phyloP scores from a whole-genome alignment of 2,329 filamentous ascomycete genomes.

The Aspergillus ochraceus region DNA sequence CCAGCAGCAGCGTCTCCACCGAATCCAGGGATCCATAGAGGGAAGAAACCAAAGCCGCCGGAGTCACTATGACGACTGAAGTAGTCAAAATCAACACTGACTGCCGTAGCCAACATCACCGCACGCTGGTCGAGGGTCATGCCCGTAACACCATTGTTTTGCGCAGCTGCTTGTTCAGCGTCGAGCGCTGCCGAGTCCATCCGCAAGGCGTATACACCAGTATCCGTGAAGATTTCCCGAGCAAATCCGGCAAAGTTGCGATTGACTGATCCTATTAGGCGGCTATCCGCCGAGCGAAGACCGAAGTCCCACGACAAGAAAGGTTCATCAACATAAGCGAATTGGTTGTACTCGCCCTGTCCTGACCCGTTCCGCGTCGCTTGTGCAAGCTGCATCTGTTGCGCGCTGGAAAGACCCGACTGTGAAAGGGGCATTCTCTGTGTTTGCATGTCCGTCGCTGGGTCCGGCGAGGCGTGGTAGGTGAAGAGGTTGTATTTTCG shows the following conservation, averaged over 20 bases:
- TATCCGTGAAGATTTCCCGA: constrained; percentile 65
- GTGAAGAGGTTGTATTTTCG: constrained; percentile 67
- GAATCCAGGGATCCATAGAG: constrained; percentile 51
- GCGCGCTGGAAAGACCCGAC: constrained; percentile 50
- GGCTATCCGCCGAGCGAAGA: constrained; percentile 51
- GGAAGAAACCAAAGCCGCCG: constrained; percentile 52
- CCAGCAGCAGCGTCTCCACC: constrained; percentile 42
- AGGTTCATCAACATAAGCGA: constrained; percentile 63
- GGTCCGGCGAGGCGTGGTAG: constrained; percentile 48
- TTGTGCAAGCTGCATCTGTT: constrained; percentile 45
- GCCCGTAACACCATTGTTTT: constrained; percentile 37
- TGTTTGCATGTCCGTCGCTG: constrained; percentile 36
- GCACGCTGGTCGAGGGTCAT: constrained; percentile 68
- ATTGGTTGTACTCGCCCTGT: constrained; percentile 55
- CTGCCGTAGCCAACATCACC: constrained; percentile 66
- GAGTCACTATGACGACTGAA: constrained; percentile 60
- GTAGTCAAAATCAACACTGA: constrained; percentile 67
- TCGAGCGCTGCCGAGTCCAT: constrained; percentile 61
- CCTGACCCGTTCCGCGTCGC: constrained; percentile 22
- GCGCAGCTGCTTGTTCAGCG: constrained; percentile 32
- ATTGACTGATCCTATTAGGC: constrained; percentile 61
- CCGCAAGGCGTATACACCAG: constrained; percentile 62
- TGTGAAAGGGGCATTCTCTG: constrained; percentile 44
- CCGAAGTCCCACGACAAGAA: constrained; percentile 67
- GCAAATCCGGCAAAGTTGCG: constrained; percentile 64